A percentile compares a stretch with the other conserved stretches of the same genome.
Conservation (phyloP, 176 grass and related monocot genomes). For the Oryza longistaminata region DNA sequence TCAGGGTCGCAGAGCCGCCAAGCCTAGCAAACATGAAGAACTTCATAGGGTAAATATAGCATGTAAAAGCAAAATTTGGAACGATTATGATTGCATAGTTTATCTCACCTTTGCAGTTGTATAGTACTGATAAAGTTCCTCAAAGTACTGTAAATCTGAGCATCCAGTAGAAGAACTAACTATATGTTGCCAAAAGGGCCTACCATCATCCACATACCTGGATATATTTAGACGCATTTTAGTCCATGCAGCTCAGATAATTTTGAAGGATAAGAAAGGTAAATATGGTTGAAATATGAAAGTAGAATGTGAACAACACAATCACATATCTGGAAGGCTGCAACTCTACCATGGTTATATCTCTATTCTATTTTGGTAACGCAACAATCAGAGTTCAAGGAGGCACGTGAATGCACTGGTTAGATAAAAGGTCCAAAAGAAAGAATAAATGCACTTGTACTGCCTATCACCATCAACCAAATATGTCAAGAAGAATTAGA, state of each 20-base stretch:
- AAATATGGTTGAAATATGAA: not conserved
- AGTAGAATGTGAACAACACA: not conserved
- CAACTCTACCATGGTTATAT: not conserved
- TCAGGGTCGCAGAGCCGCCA: constrained; percentile 89
- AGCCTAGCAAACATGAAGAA: constrained; percentile 57
- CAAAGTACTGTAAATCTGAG: constrained; percentile 87
- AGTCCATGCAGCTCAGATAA: constrained; percentile 10
- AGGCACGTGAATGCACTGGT: not conserved
- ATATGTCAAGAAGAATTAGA: not conserved
- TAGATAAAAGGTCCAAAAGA: constrained; percentile 27
- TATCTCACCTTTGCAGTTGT: constrained; percentile 80
- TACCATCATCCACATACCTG: constrained; percentile 97
- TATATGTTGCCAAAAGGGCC: constrained; percentile 91
- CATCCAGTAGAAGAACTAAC: constrained; percentile 90
- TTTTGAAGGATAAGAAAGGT: not conserved
- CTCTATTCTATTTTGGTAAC: constrained; percentile 17
- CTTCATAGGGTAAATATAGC: constrained; percentile 26
- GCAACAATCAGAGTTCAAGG: constrained; percentile 5
- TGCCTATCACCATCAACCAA: not conserved
- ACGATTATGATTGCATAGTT: not conserved
- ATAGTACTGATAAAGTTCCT: constrained; percentile 95
- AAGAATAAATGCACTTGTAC: not conserved
- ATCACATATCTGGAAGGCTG: not conserved
- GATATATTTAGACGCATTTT: constrained; percentile 16
- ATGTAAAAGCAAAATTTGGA: constrained; percentile 7